phyloP scores from a whole-genome alignment of 805 yeast species.

The Metschnikowia gelsemii region DNA sequence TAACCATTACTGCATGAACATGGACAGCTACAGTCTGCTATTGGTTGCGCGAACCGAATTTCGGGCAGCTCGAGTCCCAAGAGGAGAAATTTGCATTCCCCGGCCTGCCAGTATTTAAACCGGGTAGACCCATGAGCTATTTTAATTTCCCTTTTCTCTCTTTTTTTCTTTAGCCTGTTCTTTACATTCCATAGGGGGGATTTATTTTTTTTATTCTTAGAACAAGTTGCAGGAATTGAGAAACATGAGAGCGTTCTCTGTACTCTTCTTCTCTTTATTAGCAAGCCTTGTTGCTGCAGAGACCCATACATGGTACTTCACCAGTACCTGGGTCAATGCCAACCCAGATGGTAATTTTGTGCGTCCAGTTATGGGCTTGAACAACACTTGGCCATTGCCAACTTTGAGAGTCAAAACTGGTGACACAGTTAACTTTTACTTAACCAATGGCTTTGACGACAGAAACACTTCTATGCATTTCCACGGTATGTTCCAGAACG shows the following conservation, averaged over 20 bases:
- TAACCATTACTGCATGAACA: neutral
- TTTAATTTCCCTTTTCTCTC: slow-evolving; percentile 18
- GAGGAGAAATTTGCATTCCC: neutral
- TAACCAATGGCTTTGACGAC: slow-evolving; percentile 71
- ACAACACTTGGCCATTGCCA: slow-evolving; percentile 87
- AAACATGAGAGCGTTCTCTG: slow-evolving; percentile 20
- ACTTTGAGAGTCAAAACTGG: slow-evolving; percentile 70
- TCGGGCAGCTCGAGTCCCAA: slow-evolving; percentile 10
- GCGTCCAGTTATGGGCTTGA: slow-evolving; percentile 63
- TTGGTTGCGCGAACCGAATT: slow-evolving; percentile 20
- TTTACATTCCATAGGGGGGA: slow-evolving; percentile 22
- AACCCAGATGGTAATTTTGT: slow-evolving; percentile 64
- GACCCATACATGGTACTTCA: slow-evolving; percentile 64
- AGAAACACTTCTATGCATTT: slow-evolving; percentile 78
- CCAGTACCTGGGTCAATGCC: slow-evolving; percentile 63
- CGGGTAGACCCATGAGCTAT: slow-evolving; percentile 13
- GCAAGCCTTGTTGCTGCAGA: slow-evolving; percentile 32
- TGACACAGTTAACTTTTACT: slow-evolving; percentile 69
- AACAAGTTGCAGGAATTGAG: slow-evolving; percentile 16
- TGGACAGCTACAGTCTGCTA: slow-evolving; percentile 8
- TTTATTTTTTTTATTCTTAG: slow-evolving; percentile 3
- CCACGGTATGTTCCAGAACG: slow-evolving; percentile 89
- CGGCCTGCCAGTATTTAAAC: slow-evolving; percentile 11
- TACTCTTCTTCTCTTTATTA: slow-evolving; percentile 21
- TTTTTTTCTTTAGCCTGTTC: slow-evolving; percentile 23